phyloP scores from a whole-genome alignment of 139 green algal genomes.

The Chlamydomonas asymmetrica region DNA sequence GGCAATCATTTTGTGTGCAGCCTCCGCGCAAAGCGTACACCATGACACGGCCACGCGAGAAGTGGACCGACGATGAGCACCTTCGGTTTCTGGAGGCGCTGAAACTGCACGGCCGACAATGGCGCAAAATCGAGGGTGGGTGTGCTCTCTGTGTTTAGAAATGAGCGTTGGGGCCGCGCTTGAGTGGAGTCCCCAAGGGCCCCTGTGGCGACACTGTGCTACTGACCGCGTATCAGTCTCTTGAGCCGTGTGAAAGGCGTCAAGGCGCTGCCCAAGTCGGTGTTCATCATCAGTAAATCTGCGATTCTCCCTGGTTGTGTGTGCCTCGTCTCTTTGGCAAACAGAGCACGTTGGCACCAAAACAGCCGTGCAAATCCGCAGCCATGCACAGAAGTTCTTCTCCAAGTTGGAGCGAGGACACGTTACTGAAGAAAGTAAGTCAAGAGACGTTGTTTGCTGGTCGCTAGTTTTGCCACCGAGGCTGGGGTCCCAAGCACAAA shows the following conservation, averaged over 20 bases:
- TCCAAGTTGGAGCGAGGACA: conserved; percentile 62
- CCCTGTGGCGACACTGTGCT: not conserved
- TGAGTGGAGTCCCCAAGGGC: not conserved
- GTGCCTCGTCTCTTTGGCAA: no score
- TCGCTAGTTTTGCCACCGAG: not conserved
- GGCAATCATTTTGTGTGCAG: no score
- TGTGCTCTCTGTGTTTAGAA: not conserved
- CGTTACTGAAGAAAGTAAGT: not conserved
- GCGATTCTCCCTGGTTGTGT: no score
- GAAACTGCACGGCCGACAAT: conserved; percentile 53
- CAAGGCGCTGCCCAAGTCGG: no score
- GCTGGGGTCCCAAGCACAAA: not conserved
- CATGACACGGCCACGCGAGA: conserved; percentile 69
- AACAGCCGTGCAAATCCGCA: conserved; percentile 90
- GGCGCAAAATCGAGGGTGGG: conserved; percentile 46
- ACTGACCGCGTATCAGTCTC: no score
- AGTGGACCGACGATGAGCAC: conserved; percentile 77
- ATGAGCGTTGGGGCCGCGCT: not conserved
- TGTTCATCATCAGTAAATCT: no score
- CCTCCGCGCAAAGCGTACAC: conserved; percentile 78
- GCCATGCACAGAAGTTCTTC: conserved; percentile 93
- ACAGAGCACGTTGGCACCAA: conserved; percentile 91
- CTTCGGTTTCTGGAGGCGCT: conserved; percentile 65
- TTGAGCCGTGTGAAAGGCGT: no score
- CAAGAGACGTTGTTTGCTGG: no score